phyloP scores from a whole-genome alignment of 108 stramenopile species.

The Skeletonema menzelii region DNA sequence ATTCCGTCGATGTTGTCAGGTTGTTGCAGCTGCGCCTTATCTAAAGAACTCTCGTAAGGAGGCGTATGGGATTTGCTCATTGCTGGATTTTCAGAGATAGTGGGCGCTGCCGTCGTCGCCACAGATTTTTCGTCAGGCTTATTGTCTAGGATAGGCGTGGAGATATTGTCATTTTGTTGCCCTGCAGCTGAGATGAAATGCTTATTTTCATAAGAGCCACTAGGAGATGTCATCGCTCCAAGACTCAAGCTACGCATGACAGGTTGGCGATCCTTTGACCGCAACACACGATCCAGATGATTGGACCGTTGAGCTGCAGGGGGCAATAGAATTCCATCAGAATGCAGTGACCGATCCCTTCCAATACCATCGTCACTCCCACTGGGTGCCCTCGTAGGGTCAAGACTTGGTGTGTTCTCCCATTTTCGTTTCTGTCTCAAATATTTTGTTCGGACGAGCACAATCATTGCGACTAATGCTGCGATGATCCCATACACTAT shows the following conservation, averaged over 20 bases:
- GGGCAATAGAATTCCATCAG: conserved; percentile 1
- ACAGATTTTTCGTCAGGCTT: neutral
- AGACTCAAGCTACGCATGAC: conserved; percentile 29
- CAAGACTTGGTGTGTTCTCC: conserved; percentile 28
- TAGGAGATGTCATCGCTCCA: conserved; percentile 24
- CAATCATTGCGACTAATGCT: neutral
- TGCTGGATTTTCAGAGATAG: neutral
- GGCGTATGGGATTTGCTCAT: conserved; percentile 3
- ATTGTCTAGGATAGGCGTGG: neutral
- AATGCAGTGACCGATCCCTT: conserved; percentile 6
- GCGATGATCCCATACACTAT: conserved; percentile 27
- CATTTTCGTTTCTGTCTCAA: conserved; percentile 39
- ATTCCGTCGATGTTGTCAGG: conserved; percentile 58
- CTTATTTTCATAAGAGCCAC: neutral
- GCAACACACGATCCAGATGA: neutral
- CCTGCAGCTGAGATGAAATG: conserved; percentile 15
- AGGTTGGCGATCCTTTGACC: conserved; percentile 16
- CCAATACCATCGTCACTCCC: conserved; percentile 19
- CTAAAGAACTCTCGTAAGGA: neutral
- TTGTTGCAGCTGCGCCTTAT: conserved; percentile 7
- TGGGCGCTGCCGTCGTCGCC: neutral
- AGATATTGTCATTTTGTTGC: neutral
- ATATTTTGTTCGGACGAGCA: conserved; percentile 18
- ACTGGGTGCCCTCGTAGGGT: conserved; percentile 21
- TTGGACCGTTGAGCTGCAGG: conserved; percentile 16